Evolutionary conservation across 2,329 filamentous ascomycete genomes (phyloP).

Genomic region (Cladosporium sp.): DNA sequence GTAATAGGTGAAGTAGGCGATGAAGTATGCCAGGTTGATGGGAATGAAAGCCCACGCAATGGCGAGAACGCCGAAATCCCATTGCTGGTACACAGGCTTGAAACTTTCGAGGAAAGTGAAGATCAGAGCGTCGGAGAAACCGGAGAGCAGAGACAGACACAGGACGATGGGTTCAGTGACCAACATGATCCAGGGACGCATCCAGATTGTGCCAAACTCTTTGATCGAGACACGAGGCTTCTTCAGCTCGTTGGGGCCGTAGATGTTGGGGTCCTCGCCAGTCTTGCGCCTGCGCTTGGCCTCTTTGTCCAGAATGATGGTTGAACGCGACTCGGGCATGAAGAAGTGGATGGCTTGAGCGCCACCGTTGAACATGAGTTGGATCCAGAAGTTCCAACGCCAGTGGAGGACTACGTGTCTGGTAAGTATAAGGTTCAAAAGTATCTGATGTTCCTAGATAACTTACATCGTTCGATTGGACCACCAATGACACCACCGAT

Average conservation of each 20-base stretch:
- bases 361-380: constrained; percentile 69
- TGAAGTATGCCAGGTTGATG: constrained; percentile 42
- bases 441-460: background rate
- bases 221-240: constrained; percentile 32
- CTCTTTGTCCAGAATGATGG: constrained; percentile 69
- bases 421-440: background rate
- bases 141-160: constrained; percentile 62
- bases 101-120: constrained; percentile 74
- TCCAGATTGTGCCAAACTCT: constrained; percentile 48
- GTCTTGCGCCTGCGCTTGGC: constrained; percentile 65
- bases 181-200: constrained; percentile 67
- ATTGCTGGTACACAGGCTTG: constrained; percentile 60
- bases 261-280: constrained; percentile 58
- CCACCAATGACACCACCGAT: constrained; percentile 21
- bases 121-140: constrained; percentile 68
- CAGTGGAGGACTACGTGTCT: constrained; percentile 47
- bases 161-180: constrained; percentile 68
- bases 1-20: constrained; percentile 58
- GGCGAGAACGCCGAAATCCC: constrained; percentile 54
- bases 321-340: constrained; percentile 69
- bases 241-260: constrained; percentile 66
- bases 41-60: constrained; percentile 60
- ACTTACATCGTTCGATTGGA: constrained; percentile 31
- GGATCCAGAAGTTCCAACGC: constrained; percentile 79
- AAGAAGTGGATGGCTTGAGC: constrained; percentile 64